phyloP scores from a whole-genome alignment of 306 rosid genomes.

The Castanea mollissima region DNA sequence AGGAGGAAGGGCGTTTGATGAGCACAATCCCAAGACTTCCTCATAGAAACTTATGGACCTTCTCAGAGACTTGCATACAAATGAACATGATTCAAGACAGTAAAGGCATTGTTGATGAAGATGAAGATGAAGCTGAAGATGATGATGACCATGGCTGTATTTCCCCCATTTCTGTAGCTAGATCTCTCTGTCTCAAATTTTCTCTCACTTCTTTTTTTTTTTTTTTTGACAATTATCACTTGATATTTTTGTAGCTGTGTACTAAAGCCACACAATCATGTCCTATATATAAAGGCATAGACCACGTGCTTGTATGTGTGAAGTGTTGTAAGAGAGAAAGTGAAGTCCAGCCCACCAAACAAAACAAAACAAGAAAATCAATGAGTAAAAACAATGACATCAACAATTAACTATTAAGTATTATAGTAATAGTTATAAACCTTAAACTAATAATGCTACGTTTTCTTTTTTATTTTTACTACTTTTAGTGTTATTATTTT shows the following conservation, averaged over 20 bases:
- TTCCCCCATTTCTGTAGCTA: conserved; percentile 22
- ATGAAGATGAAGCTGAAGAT: not conserved
- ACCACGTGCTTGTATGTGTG: too few species aligned
- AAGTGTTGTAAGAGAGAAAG: too few species aligned
- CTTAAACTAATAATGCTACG: too few species aligned
- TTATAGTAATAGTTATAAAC: too few species aligned
- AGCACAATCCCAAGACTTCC: conserved; percentile 54
- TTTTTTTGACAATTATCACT: too few species aligned
- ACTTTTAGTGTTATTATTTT: too few species aligned
- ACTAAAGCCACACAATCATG: not conserved
- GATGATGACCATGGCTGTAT: not conserved
- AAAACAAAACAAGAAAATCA: too few species aligned
- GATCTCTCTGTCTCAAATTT: not conserved
- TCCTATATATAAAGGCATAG: conserved; percentile 12
- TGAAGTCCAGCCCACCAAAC: too few species aligned
- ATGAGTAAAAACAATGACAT: too few species aligned
- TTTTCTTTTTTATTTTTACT: too few species aligned
- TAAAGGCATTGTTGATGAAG: conserved; percentile 25
- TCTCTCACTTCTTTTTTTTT: not conserved
- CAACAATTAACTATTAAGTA: too few species aligned
- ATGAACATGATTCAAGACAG: conserved; percentile 67
- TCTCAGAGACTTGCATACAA: conserved; percentile 46
- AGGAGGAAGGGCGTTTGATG: conserved; percentile 67
- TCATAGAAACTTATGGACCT: conserved; percentile 56
- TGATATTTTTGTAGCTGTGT: not conserved